phyloP scores from a whole-genome alignment of 768 basidiomycete species.

The Ephemerocybe angulata region DNA sequence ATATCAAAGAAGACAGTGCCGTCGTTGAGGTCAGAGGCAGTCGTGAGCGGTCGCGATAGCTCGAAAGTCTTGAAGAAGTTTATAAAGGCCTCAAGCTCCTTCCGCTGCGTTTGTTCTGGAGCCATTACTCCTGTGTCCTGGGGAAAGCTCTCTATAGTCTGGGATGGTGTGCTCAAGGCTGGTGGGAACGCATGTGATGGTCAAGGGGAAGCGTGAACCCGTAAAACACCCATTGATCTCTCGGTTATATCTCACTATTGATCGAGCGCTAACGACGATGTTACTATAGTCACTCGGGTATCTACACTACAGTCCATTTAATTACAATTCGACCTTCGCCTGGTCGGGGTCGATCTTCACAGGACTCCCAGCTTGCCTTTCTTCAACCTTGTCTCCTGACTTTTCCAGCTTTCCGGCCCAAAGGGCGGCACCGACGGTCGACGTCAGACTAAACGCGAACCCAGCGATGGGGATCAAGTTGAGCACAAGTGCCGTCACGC shows the following conservation, averaged over 20 bases:
- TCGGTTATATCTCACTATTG: background rate
- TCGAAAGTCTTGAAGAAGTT: conserved; percentile 75
- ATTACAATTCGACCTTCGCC: conserved; percentile 16
- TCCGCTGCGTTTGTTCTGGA: conserved; percentile 34
- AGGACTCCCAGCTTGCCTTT: background rate
- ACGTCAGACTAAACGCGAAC: conserved; percentile 58
- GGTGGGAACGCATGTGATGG: background rate
- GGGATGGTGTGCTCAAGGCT: background rate
- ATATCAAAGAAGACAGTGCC: conserved; percentile 74
- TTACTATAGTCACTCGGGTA: background rate
- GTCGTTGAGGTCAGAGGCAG: conserved; percentile 72
- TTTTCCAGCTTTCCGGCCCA: conserved; percentile 70
- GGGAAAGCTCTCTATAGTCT: background rate
- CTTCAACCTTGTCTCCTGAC: conserved; percentile 8
- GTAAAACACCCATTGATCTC: background rate
- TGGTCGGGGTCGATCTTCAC: background rate
- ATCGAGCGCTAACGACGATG: background rate
- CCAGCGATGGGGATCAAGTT: conserved; percentile 60
- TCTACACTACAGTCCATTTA: background rate
- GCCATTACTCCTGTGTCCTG: conserved; percentile 23
- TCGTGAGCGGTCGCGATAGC: conserved; percentile 58
- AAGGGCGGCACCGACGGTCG: conserved; percentile 65
- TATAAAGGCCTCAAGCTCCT: conserved; percentile 67
- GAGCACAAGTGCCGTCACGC: conserved; percentile 53
- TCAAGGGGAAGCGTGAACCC: background rate